These are phyloP conservation scores for Metarhizium sp. DNA, from an alignment of 2,329 filamentous ascomycete genomes.

Conservation along the genomic window DNA sequence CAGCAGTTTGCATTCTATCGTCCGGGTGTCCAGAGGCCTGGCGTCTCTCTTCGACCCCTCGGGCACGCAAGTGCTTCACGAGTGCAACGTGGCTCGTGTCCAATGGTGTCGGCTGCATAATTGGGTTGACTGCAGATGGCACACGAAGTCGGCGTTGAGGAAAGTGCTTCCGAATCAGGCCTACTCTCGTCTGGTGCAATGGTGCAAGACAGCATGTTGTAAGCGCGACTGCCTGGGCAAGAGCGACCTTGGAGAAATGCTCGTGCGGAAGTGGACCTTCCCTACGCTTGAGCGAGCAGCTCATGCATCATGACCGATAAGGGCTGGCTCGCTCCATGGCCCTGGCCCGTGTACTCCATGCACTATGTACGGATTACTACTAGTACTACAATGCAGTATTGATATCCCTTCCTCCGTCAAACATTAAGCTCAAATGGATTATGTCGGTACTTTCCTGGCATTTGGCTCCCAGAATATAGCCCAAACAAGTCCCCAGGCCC, in stretches of 20 bases:
- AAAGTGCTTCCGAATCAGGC: background rate
- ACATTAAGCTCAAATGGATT: background rate
- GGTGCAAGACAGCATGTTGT: too few species aligned
- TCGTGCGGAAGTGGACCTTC: background rate
- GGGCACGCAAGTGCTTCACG: background rate
- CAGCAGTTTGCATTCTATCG: slow-evolving; percentile 16
- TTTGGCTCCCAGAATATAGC: background rate
- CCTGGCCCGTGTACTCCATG: background rate
- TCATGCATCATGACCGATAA: background rate
- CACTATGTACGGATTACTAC: background rate
- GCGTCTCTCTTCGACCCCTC: too few species aligned
- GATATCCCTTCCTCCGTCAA: background rate
- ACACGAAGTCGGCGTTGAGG: background rate
- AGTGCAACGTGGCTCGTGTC: slow-evolving; percentile 27
- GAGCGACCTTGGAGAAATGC: background rate
- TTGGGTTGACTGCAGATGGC: background rate
- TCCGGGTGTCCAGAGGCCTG: slow-evolving; percentile 3
- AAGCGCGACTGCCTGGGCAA: background rate
- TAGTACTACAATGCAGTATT: background rate
- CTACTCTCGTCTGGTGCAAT: too few species aligned
- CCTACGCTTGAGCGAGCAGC: background rate
- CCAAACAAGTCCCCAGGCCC: background rate
- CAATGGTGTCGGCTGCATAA: background rate
- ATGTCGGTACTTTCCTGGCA: background rate
- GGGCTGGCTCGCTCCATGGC: background rate